Evolutionary conservation across 768 basidiomycete genomes (phyloP).

Genomic region (Phylloporus scabripes): DNA sequence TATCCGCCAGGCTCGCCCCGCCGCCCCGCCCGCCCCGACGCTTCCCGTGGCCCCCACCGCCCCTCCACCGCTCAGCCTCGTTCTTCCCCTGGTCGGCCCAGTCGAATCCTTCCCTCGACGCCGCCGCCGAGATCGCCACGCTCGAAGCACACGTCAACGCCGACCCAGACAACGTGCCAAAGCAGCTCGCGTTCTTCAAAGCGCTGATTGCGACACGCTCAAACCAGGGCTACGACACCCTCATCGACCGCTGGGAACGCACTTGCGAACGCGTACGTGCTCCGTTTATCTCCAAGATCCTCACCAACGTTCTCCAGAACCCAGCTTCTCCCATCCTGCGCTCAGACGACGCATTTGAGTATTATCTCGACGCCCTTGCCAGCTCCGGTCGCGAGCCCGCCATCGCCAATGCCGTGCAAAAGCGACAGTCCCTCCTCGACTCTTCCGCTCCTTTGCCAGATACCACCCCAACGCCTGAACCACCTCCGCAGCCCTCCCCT

Average conservation of each 20-base stretch:
- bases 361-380: constrained; percentile 67
- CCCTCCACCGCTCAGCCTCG: constrained; percentile 21
- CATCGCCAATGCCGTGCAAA: constrained; percentile 59
- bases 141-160: constrained; percentile 77
- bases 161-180: constrained; percentile 59
- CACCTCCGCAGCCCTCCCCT: constrained; percentile 5
- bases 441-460: constrained; percentile 9
- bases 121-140: constrained; percentile 64
- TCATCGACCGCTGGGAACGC: constrained; percentile 78
- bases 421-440: constrained; percentile 59
- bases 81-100: constrained; percentile 36
- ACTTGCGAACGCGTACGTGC: constrained; percentile 75
- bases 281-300: background rate
- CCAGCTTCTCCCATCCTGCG: constrained; percentile 61
- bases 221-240: constrained; percentile 62
- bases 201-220: constrained; percentile 62
- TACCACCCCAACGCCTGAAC: constrained; percentile 15
- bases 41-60: constrained; percentile 23
- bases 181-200: constrained; percentile 65
- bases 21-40: constrained; percentile 33
- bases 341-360: constrained; percentile 66
- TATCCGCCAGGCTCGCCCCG: constrained; percentile 16
- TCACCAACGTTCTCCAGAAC: constrained; percentile 41
- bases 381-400: constrained; percentile 52
- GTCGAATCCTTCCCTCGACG: constrained; percentile 41